Evolutionary conservation across 2,329 filamentous ascomycete genomes (phyloP), one percentile per base, ranked within the genome.

Genomic region (Proliferodiscus dingleyae): DNA sequence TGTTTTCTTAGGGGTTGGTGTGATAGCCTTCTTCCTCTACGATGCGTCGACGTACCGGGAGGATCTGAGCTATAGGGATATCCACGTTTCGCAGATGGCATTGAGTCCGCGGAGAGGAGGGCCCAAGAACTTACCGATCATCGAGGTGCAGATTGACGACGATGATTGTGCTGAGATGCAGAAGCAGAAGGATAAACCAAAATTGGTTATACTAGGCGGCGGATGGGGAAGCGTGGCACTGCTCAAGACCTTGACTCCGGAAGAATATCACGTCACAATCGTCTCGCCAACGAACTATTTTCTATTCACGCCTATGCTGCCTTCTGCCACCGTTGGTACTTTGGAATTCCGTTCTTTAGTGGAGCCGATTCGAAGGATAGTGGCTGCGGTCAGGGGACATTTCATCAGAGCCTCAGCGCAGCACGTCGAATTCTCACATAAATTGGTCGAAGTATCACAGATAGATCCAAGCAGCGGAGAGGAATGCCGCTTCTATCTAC

Each of bases 251-350:
- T 69, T 98, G 52, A 86, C 91, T 51, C 84, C 89, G 0, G 88
- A 90, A 10, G 88, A 96, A 58, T 98, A 96, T 64, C 90, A 98
- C 66, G 84, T 98, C 56, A 97, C 91, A 4, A 85, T 98, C 30
- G 85, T 98, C 34, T 95, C 89, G 10, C 91, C 93, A 0, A 86
- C 86, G 28, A 97, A 97, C 61, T 95, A 97, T 70, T 98, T 98
- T 69, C 71, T 98, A 24, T 98, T 98, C 67, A 98, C 93, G 2
- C 93, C 93, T 1, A 97, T 98, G 90, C 74, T 98, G 34, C 93
- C 93, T 2, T 95, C 89, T 26, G 94, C 93, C 6, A 98, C 94
- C 0, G 93, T 98, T 5, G 94, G 94, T 10, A 98, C 93, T 0
- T 73, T 98, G 24, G 91, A 95, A 62, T 72, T 97, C 60, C 78